Conservation (phyloP, 345 rosid species). For the Triadica sebifera region DNA sequence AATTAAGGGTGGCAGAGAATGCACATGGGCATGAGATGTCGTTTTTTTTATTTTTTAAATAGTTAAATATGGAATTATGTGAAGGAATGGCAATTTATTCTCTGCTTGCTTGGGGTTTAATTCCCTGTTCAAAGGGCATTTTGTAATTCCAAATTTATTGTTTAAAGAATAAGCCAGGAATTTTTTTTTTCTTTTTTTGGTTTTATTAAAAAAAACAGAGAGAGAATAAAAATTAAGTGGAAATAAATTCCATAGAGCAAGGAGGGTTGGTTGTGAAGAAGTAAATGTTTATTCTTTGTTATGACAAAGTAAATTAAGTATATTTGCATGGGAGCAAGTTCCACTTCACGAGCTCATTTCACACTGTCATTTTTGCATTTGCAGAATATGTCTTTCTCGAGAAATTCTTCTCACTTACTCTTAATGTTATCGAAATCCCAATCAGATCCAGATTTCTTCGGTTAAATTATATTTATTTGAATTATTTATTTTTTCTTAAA, state of each 20-base stretch:
- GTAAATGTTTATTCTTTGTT: conserved; percentile 26
- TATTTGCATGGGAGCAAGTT: conserved; percentile 44
- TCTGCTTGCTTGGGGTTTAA: conserved; percentile 18
- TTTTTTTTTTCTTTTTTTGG: no score
- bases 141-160: conserved; percentile 41
- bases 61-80: conserved; percentile 29
- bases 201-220: background rate
- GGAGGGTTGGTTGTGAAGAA: conserved; percentile 22
- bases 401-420: background rate
- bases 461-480: no score
- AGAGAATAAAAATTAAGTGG: background rate
- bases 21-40: conserved; percentile 60
- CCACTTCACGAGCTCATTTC: conserved; percentile 32
- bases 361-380: background rate
- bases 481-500: no score
- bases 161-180: conserved; percentile 27
- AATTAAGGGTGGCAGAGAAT: conserved; percentile 24
- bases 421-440: no score
- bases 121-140: conserved; percentile 19
- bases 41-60: conserved; percentile 30
- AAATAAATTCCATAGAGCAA: conserved; percentile 27
- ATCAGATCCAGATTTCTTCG: no score
- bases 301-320: conserved; percentile 34
- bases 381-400: background rate
- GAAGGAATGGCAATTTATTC: conserved; percentile 38